These are phyloP conservation scores for Flaveria linearis DNA, from an alignment of 129 eudicot genomes.

Conservation along the genomic window DNA sequence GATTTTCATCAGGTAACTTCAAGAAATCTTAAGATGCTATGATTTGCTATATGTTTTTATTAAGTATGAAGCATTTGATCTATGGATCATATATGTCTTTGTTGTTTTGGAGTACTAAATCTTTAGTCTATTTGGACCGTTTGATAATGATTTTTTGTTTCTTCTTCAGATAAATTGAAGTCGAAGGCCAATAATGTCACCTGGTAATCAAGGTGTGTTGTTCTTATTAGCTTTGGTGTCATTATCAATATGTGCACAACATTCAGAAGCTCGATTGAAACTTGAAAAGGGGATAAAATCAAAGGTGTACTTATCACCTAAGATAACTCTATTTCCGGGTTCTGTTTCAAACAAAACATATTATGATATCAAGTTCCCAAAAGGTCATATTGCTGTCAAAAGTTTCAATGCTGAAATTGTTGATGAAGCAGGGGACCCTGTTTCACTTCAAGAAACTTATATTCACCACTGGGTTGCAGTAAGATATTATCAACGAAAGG, in stretches of 20 bases:
- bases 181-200: slow-evolving; percentile 33
- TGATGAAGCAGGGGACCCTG: slow-evolving; percentile 57
- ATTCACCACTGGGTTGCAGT: slow-evolving; percentile 62
- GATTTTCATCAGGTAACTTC: slow-evolving; percentile 13
- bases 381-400: slow-evolving; percentile 63
- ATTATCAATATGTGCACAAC: slow-evolving; percentile 26
- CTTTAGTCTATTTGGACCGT: background rate
- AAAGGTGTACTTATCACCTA: slow-evolving; percentile 53
- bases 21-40: background rate
- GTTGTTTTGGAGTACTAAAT: background rate
- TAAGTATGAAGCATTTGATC: background rate
- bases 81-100: background rate
- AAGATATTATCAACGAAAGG: slow-evolving; percentile 51
- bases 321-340: slow-evolving; percentile 50
- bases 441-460: slow-evolving; percentile 62
- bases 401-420: slow-evolving; percentile 70
- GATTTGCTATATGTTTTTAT: background rate
- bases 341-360: slow-evolving; percentile 52
- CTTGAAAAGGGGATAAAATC: slow-evolving; percentile 45
- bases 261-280: slow-evolving; percentile 28
- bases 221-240: slow-evolving; percentile 22
- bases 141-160: background rate
- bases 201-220: slow-evolving; percentile 20
- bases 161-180: slow-evolving; percentile 20
- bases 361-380: slow-evolving; percentile 58